These are phyloP conservation scores for Alternaria angustiovoidea DNA, from an alignment of 2,329 filamentous ascomycete species.

Conservation along the genomic window DNA sequence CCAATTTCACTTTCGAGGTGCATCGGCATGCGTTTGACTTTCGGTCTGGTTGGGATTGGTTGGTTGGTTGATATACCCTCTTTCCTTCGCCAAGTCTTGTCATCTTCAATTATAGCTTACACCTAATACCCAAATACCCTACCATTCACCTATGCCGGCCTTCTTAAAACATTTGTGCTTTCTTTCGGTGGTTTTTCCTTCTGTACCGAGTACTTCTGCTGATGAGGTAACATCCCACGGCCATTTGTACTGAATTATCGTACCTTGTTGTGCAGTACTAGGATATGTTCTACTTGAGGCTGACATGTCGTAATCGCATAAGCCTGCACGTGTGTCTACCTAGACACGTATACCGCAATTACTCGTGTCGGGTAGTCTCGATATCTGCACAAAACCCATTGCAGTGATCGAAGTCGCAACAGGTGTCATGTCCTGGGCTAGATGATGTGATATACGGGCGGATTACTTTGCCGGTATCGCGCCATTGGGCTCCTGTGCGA, in stretches of 20 bases:
- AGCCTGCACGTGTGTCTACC: not conserved
- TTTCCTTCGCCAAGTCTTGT: slow-evolving; percentile 22
- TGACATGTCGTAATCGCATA: not conserved
- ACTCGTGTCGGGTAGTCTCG: not conserved
- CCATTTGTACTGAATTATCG: not conserved
- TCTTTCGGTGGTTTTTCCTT: not conserved
- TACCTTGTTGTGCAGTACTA: not conserved
- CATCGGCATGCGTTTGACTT: slow-evolving; percentile 13
- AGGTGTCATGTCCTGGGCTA: not conserved
- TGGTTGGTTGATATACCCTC: slow-evolving; percentile 29
- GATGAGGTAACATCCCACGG: not conserved
- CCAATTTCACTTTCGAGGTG: not conserved
- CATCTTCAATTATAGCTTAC: slow-evolving; percentile 4
- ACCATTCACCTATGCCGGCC: not conserved
- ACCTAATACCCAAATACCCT: not conserved
- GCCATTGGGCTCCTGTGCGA: not conserved
- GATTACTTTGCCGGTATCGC: too few species aligned
- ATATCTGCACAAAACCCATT: not conserved
- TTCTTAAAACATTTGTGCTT: not conserved
- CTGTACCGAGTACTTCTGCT: not conserved
- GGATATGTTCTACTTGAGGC: not conserved
- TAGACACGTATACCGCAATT: not conserved
- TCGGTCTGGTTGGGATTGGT: slow-evolving; percentile 20
- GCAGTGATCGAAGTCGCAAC: slow-evolving; percentile 1
- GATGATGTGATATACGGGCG: not conserved